Percentiles rank a stretch among this genome's conserved stretches.
These are phyloP conservation scores for Cinchona pubescens DNA, from an alignment of 257 asterid genomes.

Conservation along the genomic window DNA sequence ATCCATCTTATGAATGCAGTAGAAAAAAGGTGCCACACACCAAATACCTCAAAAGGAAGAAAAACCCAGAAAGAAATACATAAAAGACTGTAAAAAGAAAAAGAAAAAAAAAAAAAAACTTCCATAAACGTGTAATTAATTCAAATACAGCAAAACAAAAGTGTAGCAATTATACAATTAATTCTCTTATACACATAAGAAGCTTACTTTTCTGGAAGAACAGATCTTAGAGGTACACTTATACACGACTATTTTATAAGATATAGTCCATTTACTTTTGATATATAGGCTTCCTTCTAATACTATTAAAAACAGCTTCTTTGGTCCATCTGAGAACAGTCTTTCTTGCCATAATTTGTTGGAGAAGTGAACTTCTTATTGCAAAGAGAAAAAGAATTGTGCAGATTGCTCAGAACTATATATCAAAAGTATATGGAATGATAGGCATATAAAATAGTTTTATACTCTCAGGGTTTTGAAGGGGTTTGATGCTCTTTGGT, in stretches of 20 bases:
- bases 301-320: slow-evolving; percentile 13
- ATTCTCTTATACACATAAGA: background rate
- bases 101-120: too few relatives aligned
- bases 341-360: slow-evolving; percentile 25
- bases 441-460: too few relatives aligned
- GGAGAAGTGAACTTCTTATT: background rate
- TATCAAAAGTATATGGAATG: too few relatives aligned
- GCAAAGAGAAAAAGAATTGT: background rate
- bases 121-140: background rate
- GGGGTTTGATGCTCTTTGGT: too few relatives aligned
- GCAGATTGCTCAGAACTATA: background rate
- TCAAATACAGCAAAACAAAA: background rate
- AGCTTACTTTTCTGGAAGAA: slow-evolving; percentile 36
- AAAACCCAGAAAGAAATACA: too few relatives aligned
- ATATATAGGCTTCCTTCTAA: slow-evolving; percentile 12
- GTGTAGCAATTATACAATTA: background rate
- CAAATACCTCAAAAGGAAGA: too few relatives aligned
- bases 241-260: too few relatives aligned
- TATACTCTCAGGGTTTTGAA: too few relatives aligned
- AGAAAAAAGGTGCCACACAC: too few relatives aligned
- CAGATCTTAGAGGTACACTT: too few relatives aligned
- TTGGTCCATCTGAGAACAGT: slow-evolving; percentile 15
- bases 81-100: too few relatives aligned
- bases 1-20: too few relatives aligned
- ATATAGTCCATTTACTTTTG: slow-evolving; percentile 12